Conservation (phyloP, 2,329 filamentous ascomycete species). For the Madurella mycetomatis region DNA sequence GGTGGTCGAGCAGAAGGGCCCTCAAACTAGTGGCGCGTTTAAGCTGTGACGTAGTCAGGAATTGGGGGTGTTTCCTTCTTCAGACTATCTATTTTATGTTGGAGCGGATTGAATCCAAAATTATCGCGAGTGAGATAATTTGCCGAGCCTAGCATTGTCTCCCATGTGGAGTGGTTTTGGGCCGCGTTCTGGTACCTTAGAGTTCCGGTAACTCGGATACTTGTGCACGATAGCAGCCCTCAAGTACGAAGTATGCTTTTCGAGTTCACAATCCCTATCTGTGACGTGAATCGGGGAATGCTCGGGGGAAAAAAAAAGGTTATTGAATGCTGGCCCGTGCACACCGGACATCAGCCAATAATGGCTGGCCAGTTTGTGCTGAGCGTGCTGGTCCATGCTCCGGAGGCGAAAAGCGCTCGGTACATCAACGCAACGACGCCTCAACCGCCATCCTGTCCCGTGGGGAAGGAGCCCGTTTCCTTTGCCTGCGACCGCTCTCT, state of each 20-base stretch:
- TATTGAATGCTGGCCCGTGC: neutral
- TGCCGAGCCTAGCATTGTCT: too few relatives aligned
- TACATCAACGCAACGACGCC: slow-evolving; percentile 22
- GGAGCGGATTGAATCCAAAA: too few relatives aligned
- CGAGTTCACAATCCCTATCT: neutral
- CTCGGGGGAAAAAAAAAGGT: slow-evolving; percentile 2
- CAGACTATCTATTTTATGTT: too few relatives aligned
- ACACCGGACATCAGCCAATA: slow-evolving; percentile 16
- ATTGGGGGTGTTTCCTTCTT: neutral
- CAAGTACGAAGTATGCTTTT: too few relatives aligned
- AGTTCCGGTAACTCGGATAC: too few relatives aligned
- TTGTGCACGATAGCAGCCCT: too few relatives aligned
- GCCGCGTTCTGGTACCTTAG: too few relatives aligned
- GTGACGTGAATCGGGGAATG: slow-evolving; percentile 2
- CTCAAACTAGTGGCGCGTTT: slow-evolving; percentile 52
- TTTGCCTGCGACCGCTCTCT: slow-evolving; percentile 5
- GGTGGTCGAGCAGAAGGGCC: slow-evolving; percentile 47
- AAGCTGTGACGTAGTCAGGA: slow-evolving; percentile 48
- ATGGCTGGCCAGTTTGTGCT: slow-evolving; percentile 15
- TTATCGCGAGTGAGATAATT: too few relatives aligned
- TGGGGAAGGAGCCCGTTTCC: slow-evolving; percentile 13
- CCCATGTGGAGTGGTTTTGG: too few relatives aligned
- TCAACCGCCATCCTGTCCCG: slow-evolving; percentile 6
- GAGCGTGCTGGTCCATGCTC: slow-evolving; percentile 10
- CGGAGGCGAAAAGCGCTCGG: slow-evolving; percentile 25